Percentiles rank a stretch among this genome's conserved stretches.
phyloP scores from a whole-genome alignment of 768 basidiomycete genomes.

The Kwoniella heveanensis region DNA sequence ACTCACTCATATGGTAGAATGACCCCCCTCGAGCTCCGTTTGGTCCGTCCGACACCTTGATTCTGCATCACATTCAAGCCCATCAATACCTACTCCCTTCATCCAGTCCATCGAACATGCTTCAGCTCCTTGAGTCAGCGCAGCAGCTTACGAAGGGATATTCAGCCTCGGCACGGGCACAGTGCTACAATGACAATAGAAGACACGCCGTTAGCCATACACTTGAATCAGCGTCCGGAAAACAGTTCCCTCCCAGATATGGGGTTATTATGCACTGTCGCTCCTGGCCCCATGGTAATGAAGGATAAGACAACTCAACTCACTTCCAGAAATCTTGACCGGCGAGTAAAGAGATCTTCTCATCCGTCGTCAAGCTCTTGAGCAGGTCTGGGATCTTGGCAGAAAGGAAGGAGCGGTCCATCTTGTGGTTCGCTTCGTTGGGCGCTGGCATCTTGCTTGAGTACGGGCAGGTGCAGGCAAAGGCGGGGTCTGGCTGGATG shows the following conservation, averaged over 20 bases:
- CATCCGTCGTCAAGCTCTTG: constrained; percentile 63
- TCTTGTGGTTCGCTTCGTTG: constrained; percentile 16
- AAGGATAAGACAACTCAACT: too few species aligned
- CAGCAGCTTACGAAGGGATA: constrained; percentile 15
- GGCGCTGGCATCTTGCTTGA: background rate
- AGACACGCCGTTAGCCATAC: too few species aligned
- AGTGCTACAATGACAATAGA: constrained; percentile 14
- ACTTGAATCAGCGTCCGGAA: too few species aligned
- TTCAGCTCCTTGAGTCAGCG: background rate
- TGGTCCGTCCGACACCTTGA: constrained; percentile 70
- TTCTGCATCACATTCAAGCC: background rate
- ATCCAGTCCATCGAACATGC: too few species aligned
- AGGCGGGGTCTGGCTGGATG: too few species aligned
- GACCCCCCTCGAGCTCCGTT: constrained; percentile 68
- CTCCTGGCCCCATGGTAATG: too few species aligned
- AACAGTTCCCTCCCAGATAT: too few species aligned
- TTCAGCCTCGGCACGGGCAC: constrained; percentile 22
- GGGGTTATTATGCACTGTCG: too few species aligned
- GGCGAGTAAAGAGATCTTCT: constrained; percentile 63
- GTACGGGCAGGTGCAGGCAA: too few species aligned
- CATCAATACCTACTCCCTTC: background rate
- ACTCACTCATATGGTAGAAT: constrained; percentile 52
- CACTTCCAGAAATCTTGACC: constrained; percentile 72
- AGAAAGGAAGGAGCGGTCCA: constrained; percentile 60
- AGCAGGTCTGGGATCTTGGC: constrained; percentile 63